Conservation (phyloP, 1,284 basidiomycete species). For the Boletus mariae region DNA sequence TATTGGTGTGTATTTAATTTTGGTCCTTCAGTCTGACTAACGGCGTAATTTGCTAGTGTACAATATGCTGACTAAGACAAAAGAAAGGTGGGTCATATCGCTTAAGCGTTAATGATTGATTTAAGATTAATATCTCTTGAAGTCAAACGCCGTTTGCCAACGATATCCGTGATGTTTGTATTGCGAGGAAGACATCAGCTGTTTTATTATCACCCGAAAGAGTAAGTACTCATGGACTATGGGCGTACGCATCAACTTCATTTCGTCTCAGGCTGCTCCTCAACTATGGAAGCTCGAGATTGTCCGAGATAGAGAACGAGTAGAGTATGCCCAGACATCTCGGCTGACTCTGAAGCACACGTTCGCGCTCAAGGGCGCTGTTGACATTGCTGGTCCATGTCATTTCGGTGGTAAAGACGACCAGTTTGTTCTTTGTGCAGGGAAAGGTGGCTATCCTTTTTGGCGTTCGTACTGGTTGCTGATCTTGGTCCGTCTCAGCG, state of each 20-base stretch:
- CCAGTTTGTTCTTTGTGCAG: conserved; percentile 71
- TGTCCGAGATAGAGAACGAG: conserved; percentile 46
- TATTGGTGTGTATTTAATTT: conserved; percentile 47
- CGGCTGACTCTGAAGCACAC: conserved; percentile 61
- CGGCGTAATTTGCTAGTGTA: conserved; percentile 47
- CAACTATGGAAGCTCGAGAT: conserved; percentile 75
- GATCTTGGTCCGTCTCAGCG: conserved; percentile 37
- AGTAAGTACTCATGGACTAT: conserved; percentile 34
- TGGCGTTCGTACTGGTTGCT: conserved; percentile 3
- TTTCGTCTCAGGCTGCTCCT: conserved; percentile 57
- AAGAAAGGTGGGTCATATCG: conserved; percentile 56
- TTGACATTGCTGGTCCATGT: conserved; percentile 76
- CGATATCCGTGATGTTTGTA: conserved; percentile 69
- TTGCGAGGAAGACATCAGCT: conserved; percentile 57
- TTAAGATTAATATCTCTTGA: conserved; percentile 9
- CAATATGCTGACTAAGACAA: conserved; percentile 58
- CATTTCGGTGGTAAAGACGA: conserved; percentile 77
- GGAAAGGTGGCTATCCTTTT: conserved; percentile 52
- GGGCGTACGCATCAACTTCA: conserved; percentile 6
- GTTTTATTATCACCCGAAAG: conserved; percentile 60
- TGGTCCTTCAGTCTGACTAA: neutral
- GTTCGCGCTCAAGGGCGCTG: conserved; percentile 62
- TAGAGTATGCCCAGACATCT: conserved; percentile 37
- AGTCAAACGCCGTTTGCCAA: conserved; percentile 78
- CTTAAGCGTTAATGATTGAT: neutral